Evolutionary conservation across 768 basidiomycete species (phyloP).

Genomic region (Lactifluus hygrophoroides): DNA sequence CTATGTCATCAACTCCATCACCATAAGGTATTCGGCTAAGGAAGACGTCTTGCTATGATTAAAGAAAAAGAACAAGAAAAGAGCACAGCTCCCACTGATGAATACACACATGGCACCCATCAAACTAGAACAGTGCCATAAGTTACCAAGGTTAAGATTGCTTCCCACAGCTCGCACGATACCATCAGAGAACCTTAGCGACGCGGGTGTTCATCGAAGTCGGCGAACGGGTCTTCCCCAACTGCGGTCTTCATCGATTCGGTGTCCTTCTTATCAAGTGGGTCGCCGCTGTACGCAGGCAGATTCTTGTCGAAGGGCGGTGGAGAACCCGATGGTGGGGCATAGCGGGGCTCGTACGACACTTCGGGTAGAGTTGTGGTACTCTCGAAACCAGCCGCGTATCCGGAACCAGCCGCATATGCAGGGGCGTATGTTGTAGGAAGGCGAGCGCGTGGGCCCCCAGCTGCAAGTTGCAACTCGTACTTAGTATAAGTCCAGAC

Average conservation of each 20-base stretch:
- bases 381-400: constrained; percentile 14
- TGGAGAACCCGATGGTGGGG: constrained; percentile 46
- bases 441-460: constrained; percentile 41
- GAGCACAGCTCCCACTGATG: background rate
- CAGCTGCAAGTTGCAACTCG: constrained; percentile 42
- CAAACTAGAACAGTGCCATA: background rate
- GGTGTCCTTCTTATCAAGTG: constrained; percentile 21
- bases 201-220: constrained; percentile 31
- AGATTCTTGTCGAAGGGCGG: constrained; percentile 28
- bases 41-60: too few relatives aligned
- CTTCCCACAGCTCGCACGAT: background rate
- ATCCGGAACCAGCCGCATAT: constrained; percentile 21
- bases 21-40: background rate
- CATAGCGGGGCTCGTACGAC: constrained; percentile 26
- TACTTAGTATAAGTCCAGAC: constrained; percentile 72
- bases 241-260: constrained; percentile 24
- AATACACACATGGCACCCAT: background rate
- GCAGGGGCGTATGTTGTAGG: constrained; percentile 26
- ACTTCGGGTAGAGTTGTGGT: constrained; percentile 20
- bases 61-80: background rate
- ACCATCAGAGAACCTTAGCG: background rate
- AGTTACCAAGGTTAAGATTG: background rate
- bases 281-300: constrained; percentile 39
- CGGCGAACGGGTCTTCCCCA: constrained; percentile 49
- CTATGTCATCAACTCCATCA: background rate